Conservation (phyloP, 2,329 filamentous ascomycete genomes). For the Periconia sp. region DNA sequence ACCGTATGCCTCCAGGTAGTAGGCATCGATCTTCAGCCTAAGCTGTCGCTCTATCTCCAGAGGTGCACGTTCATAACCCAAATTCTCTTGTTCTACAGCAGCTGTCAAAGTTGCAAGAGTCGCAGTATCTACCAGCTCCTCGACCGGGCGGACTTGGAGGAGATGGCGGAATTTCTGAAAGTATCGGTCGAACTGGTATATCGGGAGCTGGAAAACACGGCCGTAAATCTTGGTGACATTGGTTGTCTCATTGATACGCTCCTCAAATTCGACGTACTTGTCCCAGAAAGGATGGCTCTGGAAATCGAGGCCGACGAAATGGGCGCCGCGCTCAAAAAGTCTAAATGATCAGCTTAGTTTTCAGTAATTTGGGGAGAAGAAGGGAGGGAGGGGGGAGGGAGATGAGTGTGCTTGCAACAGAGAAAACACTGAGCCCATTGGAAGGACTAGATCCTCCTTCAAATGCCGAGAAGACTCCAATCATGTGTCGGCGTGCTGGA, state of each 20-base stretch:
- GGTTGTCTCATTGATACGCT: conserved; percentile 64
- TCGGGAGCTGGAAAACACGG: conserved; percentile 85
- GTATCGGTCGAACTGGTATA: conserved; percentile 95
- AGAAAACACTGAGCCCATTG: conserved; percentile 15
- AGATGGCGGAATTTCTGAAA: conserved; percentile 87
- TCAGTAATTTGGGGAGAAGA: conserved; percentile 1
- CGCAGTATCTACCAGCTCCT: conserved; percentile 74
- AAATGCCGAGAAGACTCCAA: conserved; percentile 7
- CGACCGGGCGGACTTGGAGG: conserved; percentile 71
- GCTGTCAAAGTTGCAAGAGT: conserved; percentile 70
- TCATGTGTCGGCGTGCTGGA: conserved; percentile 20
- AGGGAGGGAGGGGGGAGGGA: conserved; percentile 9
- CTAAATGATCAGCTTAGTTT: conserved; percentile 55
- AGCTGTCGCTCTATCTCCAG: conserved; percentile 84
- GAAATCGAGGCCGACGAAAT: conserved; percentile 88
- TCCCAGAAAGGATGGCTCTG: conserved; percentile 97
- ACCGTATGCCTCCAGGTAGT: conserved; percentile 81
- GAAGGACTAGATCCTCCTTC: conserved; percentile 19
- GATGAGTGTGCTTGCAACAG: conserved; percentile 24
- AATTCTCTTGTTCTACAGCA: conserved; percentile 72
- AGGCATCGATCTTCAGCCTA: conserved; percentile 76
- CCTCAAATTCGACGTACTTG: conserved; percentile 97
- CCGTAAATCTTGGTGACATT: conserved; percentile 84
- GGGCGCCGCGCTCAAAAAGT: conserved; percentile 88
- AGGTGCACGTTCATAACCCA: conserved; percentile 63